phyloP scores from a whole-genome alignment of 2,329 filamentous ascomycete genomes.

The Dothistroma pini region DNA sequence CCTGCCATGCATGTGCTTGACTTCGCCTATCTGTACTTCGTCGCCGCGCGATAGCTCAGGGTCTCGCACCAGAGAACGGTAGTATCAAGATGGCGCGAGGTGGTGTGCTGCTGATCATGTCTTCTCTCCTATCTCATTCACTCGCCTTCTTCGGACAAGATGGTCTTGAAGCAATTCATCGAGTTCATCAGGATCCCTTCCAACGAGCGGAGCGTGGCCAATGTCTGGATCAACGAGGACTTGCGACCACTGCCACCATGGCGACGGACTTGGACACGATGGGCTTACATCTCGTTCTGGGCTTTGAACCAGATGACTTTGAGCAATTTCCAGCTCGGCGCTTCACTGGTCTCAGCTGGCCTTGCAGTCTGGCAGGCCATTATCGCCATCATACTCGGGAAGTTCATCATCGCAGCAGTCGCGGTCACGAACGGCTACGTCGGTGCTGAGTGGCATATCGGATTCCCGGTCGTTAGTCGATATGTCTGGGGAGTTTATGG shows the following conservation, averaged over 20 bases:
- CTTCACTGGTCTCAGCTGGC: conserved; percentile 38
- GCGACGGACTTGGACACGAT: conserved; percentile 38
- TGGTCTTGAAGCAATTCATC: conserved; percentile 9
- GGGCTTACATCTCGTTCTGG: conserved; percentile 41
- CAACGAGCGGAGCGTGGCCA: conserved; percentile 26
- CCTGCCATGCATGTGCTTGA: not conserved
- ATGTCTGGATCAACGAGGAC: conserved; percentile 41
- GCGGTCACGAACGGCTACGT: conserved; percentile 54
- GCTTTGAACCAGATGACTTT: conserved; percentile 39
- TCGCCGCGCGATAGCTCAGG: not conserved
- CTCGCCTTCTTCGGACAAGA: not conserved
- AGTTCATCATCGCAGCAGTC: conserved; percentile 52
- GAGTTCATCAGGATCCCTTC: conserved; percentile 25
- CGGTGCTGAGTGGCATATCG: conserved; percentile 49
- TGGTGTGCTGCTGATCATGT: not conserved
- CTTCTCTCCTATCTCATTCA: not conserved
- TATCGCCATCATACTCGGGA: conserved; percentile 40
- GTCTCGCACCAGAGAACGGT: not conserved
- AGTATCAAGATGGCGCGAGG: not conserved
- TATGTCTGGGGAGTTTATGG: conserved; percentile 55
- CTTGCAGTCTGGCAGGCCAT: conserved; percentile 43
- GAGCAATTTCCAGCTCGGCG: conserved; percentile 38
- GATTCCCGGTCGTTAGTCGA: conserved; percentile 54
- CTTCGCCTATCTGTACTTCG: not conserved
- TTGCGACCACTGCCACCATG: conserved; percentile 40